Evolutionary conservation across 2,329 filamentous ascomycete genomes (phyloP), one percentile per base, ranked within the genome.

Genomic region (Alternaria triticimaculans): DNA sequence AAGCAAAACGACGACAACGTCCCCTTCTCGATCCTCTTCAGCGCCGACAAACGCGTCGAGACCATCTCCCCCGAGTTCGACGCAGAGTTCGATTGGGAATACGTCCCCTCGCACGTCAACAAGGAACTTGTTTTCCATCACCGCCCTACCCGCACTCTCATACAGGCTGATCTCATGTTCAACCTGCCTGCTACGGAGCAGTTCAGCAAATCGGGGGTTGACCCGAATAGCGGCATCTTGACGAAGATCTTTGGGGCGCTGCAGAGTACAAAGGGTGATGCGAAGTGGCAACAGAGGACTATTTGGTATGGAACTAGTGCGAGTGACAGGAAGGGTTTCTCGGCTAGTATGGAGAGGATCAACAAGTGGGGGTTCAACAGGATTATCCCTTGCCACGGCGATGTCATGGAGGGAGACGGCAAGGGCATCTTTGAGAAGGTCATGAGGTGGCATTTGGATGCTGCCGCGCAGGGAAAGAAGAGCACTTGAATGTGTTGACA

Each of bases 321-420:
- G 18, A 83, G 82, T 41, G 88, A 97, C 80, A 84, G 92, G 28
- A 69, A 80, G 6, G 89, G 87, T 14, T 96, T 94, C 80, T 89
- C 89, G 67, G 84, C 88, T 66, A 94, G 90, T 70, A 82, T 93
- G 44, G 82, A 80, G 70, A 85, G 86, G 64, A 95, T 98, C 66
- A 84, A 89, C 57, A 78, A 80, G 58, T 99, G 95, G 95, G 90
- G 95, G 62, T 97, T 97, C 77, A 88, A 90, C 68, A 89, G 89
- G 43, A 85, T 98, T 55, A 89, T 99, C 63, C 94, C 95, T 1
- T 98, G 95, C 78, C 96, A 99, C 81, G 96, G 96, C 9, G 96
- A 99, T 82, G 90, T 92, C 15, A 89, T 98, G 69, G 90, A 96
- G 78, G 86, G 78, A 1, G 87, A 85, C 4, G 94, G 87, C 10